Conservation (phyloP, 1,284 basidiomycete genomes). For the Phylloboletellus chloephorus region DNA sequence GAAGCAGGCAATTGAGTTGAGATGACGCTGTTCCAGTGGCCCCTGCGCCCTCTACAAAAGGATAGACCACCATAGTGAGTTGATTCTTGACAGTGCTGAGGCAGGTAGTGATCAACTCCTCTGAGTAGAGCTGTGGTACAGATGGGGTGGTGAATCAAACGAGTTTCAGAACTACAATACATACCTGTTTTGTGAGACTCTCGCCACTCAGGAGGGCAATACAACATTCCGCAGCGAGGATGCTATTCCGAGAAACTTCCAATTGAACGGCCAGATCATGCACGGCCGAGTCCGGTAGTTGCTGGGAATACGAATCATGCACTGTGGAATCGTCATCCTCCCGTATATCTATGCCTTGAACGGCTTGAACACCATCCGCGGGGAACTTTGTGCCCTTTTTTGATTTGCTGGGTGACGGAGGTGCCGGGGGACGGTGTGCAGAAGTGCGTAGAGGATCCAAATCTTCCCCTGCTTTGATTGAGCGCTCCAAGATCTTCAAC, state of each 20-base stretch:
- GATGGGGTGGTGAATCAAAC: conserved; percentile 6
- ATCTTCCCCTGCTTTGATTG: conserved; percentile 67
- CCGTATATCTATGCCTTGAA: conserved; percentile 20
- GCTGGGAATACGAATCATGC: conserved; percentile 22
- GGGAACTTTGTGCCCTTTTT: conserved; percentile 25
- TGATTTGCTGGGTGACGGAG: conserved; percentile 27
- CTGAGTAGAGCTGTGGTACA: conserved; percentile 70
- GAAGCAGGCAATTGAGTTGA: conserved; percentile 51
- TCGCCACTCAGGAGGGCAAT: conserved; percentile 75
- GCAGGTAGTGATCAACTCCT: conserved; percentile 82
- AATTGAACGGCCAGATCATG: conserved; percentile 46
- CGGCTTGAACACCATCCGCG: conserved; percentile 32
- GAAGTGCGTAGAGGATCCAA: conserved; percentile 59
- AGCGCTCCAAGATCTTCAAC: conserved; percentile 72
- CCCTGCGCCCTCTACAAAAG: conserved; percentile 75
- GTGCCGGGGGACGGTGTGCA: conserved; percentile 17
- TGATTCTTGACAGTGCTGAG: conserved; percentile 74
- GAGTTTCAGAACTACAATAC: conserved; percentile 17
- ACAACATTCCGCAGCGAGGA: conserved; percentile 78
- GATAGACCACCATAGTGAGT: conserved; percentile 77
- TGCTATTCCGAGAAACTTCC: conserved; percentile 60
- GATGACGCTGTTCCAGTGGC: conserved; percentile 40
- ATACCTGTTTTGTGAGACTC: conserved; percentile 76
- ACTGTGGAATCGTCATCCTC: conserved; percentile 19
- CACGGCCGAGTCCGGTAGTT: conserved; percentile 46